A percentile compares a stretch with the other conserved stretches of the same genome.
Conservation (phyloP, 148 eudicot species). For the Limonium bicolor region DNA sequence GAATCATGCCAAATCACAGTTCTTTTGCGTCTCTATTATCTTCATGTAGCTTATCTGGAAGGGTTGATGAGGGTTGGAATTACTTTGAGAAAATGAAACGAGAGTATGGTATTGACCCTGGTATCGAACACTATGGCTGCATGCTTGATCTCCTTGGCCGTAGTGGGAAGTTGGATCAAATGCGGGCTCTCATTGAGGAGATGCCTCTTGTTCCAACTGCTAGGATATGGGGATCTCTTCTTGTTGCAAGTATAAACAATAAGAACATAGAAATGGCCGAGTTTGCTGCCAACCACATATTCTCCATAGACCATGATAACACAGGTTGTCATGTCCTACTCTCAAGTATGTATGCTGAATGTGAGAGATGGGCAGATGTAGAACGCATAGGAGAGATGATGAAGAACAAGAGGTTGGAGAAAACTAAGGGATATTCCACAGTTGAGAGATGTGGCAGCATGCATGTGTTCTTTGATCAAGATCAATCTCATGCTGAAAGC, state of each 20-base stretch:
- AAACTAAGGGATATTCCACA: conserved; percentile 25
- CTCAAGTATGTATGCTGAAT: conserved; percentile 48
- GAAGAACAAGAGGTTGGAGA: conserved; percentile 22
- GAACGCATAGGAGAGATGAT: conserved; percentile 27
- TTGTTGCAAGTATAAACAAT: conserved; percentile 44
- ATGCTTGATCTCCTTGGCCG: conserved; percentile 73
- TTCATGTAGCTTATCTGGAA: conserved; percentile 51
- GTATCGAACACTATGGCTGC: conserved; percentile 77
- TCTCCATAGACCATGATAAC: conserved; percentile 27
- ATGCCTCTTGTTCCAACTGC: conserved; percentile 53
- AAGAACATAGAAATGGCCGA: conserved; percentile 46
- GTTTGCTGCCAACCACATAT: conserved; percentile 29
- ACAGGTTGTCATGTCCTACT: conserved; percentile 46
- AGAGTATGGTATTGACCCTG: conserved; percentile 42
- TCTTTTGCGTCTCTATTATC: conserved; percentile 57
- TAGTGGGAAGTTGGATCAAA: conserved; percentile 26
- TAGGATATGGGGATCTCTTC: conserved; percentile 73
- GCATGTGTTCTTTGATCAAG: conserved; percentile 27
- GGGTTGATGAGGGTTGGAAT: conserved; percentile 55
- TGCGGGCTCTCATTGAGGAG: conserved; percentile 30
- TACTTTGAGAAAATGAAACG: conserved; percentile 45
- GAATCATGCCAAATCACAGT: conserved; percentile 38
- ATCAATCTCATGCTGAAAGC: conserved; percentile 24
- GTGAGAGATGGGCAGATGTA: conserved; percentile 48
- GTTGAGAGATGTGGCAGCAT: conserved; percentile 23